Base-by-base conservation (phyloP, 2,329 filamentous ascomycete species). In the Rosellinia necatrix region DNA sequence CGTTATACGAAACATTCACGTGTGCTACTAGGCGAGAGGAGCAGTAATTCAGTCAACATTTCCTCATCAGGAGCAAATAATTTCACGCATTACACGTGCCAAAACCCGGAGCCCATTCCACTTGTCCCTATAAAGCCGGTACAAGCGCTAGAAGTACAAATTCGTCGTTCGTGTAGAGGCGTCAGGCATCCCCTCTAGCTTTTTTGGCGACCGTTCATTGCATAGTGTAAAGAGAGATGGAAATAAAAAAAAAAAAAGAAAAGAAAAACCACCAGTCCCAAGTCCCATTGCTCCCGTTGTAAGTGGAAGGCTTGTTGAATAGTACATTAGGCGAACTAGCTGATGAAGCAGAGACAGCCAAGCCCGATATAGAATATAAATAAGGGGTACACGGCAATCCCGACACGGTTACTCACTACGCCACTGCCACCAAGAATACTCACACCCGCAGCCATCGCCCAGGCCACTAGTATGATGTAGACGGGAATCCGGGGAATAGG, bases 341-440 rank as follows among this genome's bases (percentile, higher is more conserved):
- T 97, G 72, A 99, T 96, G 74, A 97, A 97, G 81, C 94, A 99
- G 58, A 99, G 82, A 72, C 92, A 97, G 49, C 92, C 93, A 65
- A 99, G 79, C 29, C 90, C 90, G 55, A 97, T 79, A 74, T 99
- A 99, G 75, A 97, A 99, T 44, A 97, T 89, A 71, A 97, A 89
- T 49, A 99, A 78, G 53, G 94, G 94, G 71, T 96, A 99, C 19
- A 99, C 92, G 15, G 94, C 94, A 69, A 99, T 87, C 21, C 88
- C 91, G 43, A 97, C 92, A 46, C 94, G 83, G 75, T 97, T 97
- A 78, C 92, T 92, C 61, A 99, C 88, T 40, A 99, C 93, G 10
- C 94, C 94, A 55, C 92, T 97, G 37, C 94, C 94, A 27, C 93
- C 92, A 50, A 99, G 79, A 66, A 99, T 97, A 75, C 93, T 97